These are phyloP conservation scores for Dryas octopetala DNA, from an alignment of 306 rosid species.

Conservation along the genomic window DNA sequence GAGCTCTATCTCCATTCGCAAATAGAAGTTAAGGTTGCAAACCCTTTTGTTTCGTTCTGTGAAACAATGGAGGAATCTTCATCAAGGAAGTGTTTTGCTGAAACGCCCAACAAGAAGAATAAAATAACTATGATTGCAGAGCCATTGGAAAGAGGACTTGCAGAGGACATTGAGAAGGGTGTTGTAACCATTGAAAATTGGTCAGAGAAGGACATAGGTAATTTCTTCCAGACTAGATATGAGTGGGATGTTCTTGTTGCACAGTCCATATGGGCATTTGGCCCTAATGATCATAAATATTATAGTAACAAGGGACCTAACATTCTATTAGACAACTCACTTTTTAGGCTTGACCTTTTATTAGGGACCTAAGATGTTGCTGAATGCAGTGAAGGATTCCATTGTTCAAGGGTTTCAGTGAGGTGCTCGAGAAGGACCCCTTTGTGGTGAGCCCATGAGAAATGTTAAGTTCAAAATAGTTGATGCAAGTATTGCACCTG, in stretches of 20 bases:
- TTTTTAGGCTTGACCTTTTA: slow-evolving; percentile 67
- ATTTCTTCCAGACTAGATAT: slow-evolving; percentile 89
- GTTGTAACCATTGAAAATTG: slow-evolving; percentile 85
- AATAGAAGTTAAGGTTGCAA: slow-evolving; percentile 99
- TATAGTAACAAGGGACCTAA: slow-evolving; percentile 83
- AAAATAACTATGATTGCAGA: slow-evolving; percentile 99
- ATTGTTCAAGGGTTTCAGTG: slow-evolving; percentile 99
- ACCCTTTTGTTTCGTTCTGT: slow-evolving; percentile 96
- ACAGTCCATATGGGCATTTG: slow-evolving; percentile 97
- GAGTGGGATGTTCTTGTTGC: slow-evolving; percentile 99
- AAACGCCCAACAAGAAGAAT: slow-evolving; percentile 96
- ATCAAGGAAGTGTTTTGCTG: slow-evolving; percentile 99
- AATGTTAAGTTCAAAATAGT: slow-evolving; percentile 98
- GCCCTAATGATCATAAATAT: slow-evolving; percentile 81
- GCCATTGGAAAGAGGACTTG: slow-evolving; percentile 96
- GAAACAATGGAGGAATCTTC: slow-evolving; percentile 97
- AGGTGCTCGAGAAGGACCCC: slow-evolving; percentile 99
- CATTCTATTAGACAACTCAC: slow-evolving; percentile 88
- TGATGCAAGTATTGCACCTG: slow-evolving; percentile 96
- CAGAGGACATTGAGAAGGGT: slow-evolving; percentile 94
- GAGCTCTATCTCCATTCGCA: slow-evolving; percentile 75
- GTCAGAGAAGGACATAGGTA: slow-evolving; percentile 85
- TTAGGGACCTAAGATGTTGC: slow-evolving; percentile 42
- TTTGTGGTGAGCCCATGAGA: slow-evolving; percentile 96
- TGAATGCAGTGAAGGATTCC: slow-evolving; percentile 90